Percentiles rank a stretch among this genome's conserved stretches.
Evolutionary conservation across 2,329 filamentous ascomycete species (phyloP).

Genomic region (Sporothrix sp.): DNA sequence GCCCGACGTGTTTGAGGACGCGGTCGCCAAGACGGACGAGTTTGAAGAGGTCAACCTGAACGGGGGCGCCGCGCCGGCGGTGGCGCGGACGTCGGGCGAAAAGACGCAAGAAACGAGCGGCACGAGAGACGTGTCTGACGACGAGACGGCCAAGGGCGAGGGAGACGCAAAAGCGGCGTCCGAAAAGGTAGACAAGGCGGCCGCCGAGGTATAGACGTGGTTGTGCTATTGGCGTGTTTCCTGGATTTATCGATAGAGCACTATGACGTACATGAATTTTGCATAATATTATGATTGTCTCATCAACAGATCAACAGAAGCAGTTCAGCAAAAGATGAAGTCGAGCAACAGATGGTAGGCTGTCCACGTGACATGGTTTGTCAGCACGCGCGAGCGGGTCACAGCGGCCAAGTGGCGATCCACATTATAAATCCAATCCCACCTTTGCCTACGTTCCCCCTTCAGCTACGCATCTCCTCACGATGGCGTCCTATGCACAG

Average conservation of each 20-base stretch:
- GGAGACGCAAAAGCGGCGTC: background rate
- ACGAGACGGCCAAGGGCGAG: background rate
- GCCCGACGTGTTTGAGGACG: too few species aligned
- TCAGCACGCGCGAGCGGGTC: background rate
- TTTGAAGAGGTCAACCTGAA: constrained; percentile 12
- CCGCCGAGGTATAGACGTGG: background rate
- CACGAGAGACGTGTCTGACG: background rate
- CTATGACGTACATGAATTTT: background rate
- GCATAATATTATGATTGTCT: background rate
- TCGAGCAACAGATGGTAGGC: too few species aligned
- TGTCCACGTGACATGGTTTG: background rate
- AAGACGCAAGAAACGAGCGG: too few species aligned
- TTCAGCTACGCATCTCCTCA: background rate
- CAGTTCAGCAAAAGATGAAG: too few species aligned
- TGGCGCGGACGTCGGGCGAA: too few species aligned
- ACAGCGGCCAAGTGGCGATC: too few species aligned
- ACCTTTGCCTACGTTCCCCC: background rate
- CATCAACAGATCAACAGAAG: too few species aligned
- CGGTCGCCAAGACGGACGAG: background rate
- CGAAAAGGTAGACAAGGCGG: background rate
- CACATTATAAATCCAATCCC: constrained; percentile 1
- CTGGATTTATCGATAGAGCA: background rate
- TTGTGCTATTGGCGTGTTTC: background rate
- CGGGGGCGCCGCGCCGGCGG: background rate
- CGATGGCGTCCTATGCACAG: too few species aligned